Evolutionary conservation across 2,329 filamentous ascomycete species (phyloP).

Genomic region (Hawksworthiomyces lignivorus): DNA sequence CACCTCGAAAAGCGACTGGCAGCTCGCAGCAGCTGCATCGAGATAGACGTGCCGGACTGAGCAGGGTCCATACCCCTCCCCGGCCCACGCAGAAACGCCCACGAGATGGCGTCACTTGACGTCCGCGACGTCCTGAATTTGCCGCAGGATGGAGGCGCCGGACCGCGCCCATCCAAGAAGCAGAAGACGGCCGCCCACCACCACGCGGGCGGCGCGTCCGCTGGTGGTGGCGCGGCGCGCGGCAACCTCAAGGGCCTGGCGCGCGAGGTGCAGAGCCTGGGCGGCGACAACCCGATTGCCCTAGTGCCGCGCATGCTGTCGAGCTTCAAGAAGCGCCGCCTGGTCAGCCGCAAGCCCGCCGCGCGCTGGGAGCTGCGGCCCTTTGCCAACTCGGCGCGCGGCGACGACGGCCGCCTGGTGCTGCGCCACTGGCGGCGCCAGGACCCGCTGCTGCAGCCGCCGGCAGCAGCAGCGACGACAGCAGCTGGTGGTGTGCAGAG

Average conservation of each 20-base stretch:
- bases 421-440: slow-evolving; percentile 77
- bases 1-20: too few relatives aligned
- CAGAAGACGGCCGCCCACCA: slow-evolving; percentile 56
- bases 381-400: slow-evolving; percentile 72
- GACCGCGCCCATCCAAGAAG: slow-evolving; percentile 60
- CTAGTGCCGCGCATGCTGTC: slow-evolving; percentile 52
- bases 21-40: too few relatives aligned
- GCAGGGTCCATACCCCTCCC: too few relatives aligned
- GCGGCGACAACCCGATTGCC: slow-evolving; percentile 59
- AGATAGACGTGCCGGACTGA: too few relatives aligned
- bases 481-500: slow-evolving; percentile 13
- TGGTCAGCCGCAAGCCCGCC: slow-evolving; percentile 47
- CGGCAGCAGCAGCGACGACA: too few relatives aligned
- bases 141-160: slow-evolving; percentile 47
- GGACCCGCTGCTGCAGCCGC: too few relatives aligned
- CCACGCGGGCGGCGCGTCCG: too few relatives aligned
- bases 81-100: too few relatives aligned
- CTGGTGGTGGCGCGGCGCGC: slow-evolving; percentile 20
- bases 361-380: slow-evolving; percentile 58
- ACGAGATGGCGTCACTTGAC: slow-evolving; percentile 64
- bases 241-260: slow-evolving; percentile 56
- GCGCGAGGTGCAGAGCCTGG: slow-evolving; percentile 57
- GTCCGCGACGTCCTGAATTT: slow-evolving; percentile 84
- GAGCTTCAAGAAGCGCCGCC: slow-evolving; percentile 51
- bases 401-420: slow-evolving; percentile 54